phyloP scores from a whole-genome alignment of 202 grass and related monocot species.

The Dendrocalamus latiflorus region DNA sequence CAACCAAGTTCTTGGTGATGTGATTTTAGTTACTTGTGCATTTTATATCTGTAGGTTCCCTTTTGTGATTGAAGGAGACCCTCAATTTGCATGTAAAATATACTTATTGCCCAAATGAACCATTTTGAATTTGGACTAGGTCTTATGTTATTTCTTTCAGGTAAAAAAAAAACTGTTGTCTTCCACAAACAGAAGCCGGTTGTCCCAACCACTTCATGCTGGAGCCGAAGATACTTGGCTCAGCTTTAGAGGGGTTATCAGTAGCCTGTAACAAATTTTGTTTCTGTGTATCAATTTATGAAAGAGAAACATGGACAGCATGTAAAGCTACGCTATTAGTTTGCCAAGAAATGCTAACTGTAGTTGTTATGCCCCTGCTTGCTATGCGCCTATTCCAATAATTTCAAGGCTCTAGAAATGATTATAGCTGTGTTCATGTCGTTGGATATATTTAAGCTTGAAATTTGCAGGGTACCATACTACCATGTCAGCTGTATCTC shows the following conservation, averaged over 20 bases:
- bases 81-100: not conserved
- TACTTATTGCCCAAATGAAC: not conserved
- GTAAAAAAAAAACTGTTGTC: not conserved
- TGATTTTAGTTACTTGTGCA: not conserved
- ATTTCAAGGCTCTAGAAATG: not conserved
- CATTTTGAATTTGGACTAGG: no score
- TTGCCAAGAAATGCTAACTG: constrained; percentile 15
- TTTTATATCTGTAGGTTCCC: not conserved
- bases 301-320: not conserved
- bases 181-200: not conserved
- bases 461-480: not conserved
- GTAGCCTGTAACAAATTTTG: constrained; percentile 1
- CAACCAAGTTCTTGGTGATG: not conserved
- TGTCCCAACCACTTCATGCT: not conserved
- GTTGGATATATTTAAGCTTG: not conserved
- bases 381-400: no score
- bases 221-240: not conserved
- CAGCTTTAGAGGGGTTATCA: not conserved
- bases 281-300: not conserved
- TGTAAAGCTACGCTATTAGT: constrained; percentile 10
- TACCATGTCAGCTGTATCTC: not conserved
- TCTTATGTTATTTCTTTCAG: constrained; percentile 21
- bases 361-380: constrained; percentile 30
- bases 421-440: not conserved
- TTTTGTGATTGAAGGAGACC: not conserved